Percentiles rank a stretch among this genome's conserved stretches.
These are phyloP conservation scores for Colletotrichum lindemuthianum DNA, from an alignment of 2,329 filamentous ascomycete genomes.

Conservation along the genomic window DNA sequence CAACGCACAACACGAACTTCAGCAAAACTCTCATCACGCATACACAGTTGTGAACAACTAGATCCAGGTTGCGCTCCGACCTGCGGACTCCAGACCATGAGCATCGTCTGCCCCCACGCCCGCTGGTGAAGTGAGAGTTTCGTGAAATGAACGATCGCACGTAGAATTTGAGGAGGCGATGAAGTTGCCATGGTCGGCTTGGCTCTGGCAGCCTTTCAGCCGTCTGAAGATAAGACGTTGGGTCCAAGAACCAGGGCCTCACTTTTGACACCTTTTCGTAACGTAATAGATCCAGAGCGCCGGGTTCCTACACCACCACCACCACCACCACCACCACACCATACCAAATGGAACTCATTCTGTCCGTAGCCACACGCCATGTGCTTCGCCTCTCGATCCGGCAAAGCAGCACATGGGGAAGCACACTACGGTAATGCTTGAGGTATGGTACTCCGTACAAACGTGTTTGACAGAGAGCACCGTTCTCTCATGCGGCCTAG, in stretches of 20 bases:
- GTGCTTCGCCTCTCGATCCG: too few relatives aligned
- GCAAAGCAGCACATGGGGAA: too few relatives aligned
- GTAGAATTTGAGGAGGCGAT: neutral
- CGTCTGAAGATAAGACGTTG: constrained; percentile 11
- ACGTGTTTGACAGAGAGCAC: neutral
- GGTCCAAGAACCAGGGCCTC: neutral
- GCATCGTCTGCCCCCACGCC: neutral
- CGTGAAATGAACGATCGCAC: too few relatives aligned
- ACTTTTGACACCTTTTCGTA: constrained; percentile 25
- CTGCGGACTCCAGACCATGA: neutral
- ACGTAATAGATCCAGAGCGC: constrained; percentile 35
- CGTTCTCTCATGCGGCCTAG: neutral
- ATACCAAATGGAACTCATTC: neutral
- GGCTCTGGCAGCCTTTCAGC: neutral
- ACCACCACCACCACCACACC: neutral
- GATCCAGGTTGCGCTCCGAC: too few relatives aligned
- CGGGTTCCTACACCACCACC: constrained; percentile 8
- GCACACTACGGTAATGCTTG: too few relatives aligned
- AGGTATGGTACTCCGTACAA: too few relatives aligned
- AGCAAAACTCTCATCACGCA: too few relatives aligned
- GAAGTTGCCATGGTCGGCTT: constrained; percentile 10
- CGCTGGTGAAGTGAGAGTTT: constrained; percentile 10
- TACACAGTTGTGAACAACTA: too few relatives aligned
- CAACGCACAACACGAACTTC: too few relatives aligned
- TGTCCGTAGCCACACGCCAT: too few relatives aligned